These are phyloP conservation scores for Cyclostephanos invisitatus DNA, from an alignment of 108 stramenopile genomes.

Conservation along the genomic window DNA sequence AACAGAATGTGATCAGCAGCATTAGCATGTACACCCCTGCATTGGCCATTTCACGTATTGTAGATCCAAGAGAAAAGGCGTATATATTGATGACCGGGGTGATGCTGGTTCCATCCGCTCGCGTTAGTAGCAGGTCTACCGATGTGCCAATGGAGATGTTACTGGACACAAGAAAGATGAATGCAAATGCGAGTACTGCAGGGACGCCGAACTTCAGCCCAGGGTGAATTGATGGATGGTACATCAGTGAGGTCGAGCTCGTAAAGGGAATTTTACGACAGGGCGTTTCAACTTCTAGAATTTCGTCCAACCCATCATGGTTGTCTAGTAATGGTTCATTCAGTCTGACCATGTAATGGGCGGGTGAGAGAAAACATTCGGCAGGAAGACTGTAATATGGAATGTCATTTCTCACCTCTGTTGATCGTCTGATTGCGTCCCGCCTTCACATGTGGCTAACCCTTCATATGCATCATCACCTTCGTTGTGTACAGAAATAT, in stretches of 20 bases:
- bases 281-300: slow-evolving; percentile 41
- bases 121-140: slow-evolving; percentile 60
- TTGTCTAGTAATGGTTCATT: slow-evolving; percentile 38
- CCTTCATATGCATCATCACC: neutral
- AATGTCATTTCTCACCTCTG: slow-evolving; percentile 16
- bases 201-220: slow-evolving; percentile 36
- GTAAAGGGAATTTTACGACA: slow-evolving; percentile 37
- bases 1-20: slow-evolving; percentile 80
- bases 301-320: slow-evolving; percentile 37
- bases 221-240: slow-evolving; percentile 39
- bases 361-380: neutral
- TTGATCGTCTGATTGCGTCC: slow-evolving; percentile 3
- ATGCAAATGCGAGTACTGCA: slow-evolving; percentile 19
- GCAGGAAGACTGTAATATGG: no score
- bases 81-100: slow-evolving; percentile 63
- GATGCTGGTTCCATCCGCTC: slow-evolving; percentile 30
- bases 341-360: slow-evolving; percentile 5
- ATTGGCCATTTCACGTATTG: slow-evolving; percentile 76
- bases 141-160: slow-evolving; percentile 79
- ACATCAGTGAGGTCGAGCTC: slow-evolving; percentile 51
- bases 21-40: slow-evolving; percentile 89
- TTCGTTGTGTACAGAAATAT: neutral
- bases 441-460: neutral
- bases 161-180: slow-evolving; percentile 53
- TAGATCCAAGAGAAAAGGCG: slow-evolving; percentile 75